Evolutionary conservation across 495 filamentous ascomycete genomes (phyloP), one percentile per base, ranked within the genome.

Genomic region (Aspergillus conjunctus): DNA sequence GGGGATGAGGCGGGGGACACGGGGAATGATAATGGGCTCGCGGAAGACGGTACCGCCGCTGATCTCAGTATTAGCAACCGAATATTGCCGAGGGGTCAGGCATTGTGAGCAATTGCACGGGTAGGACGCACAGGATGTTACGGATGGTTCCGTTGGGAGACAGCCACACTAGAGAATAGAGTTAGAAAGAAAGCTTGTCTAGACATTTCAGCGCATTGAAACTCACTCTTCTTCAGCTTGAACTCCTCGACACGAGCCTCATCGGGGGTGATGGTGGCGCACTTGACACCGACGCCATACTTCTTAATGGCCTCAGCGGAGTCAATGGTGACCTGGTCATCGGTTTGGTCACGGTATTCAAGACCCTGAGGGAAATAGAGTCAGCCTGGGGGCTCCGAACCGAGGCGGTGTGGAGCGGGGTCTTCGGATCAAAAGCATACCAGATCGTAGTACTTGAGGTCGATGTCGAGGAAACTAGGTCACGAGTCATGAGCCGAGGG

Each of bases 361-460:
- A 98, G 86, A 60, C 94, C 94, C 83, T 85, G 52, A 31, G 26
- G 18, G 56, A n/a, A 20, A 50, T 12, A 61, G 45, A 59, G 53
- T 64, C 58, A 59, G 39, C 22, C 31, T 59, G 56, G 14, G 7
- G 11, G 49, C 11, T 20, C 21, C 18, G 17, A 10, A 41, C n/a
- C 26, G 26, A 26, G 18, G 6, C 14, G 10, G 37, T 39, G 51
- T 12, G 9, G 26, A 10, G 17, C 10, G 51, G 12, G 17, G 31
- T 41, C 37, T n/a, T n/a, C 34, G n/a, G 26, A 52, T 18, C 37
- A 76, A n/a, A 21, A 44, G 21, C 60, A 48, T 79, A 85, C 83
- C 65, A 98, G 78, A 72, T 98, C 94, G 80, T 97, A 98, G 86
- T 98, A 98, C 83, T 98, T 98, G 61, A 98, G 87, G 75, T 98